Percentiles rank a stretch among this genome's conserved stretches.
Evolutionary conservation across 228 moss, liverwort and hornwort genomes (phyloP).

Genomic region (Sphagnum fallax): DNA sequence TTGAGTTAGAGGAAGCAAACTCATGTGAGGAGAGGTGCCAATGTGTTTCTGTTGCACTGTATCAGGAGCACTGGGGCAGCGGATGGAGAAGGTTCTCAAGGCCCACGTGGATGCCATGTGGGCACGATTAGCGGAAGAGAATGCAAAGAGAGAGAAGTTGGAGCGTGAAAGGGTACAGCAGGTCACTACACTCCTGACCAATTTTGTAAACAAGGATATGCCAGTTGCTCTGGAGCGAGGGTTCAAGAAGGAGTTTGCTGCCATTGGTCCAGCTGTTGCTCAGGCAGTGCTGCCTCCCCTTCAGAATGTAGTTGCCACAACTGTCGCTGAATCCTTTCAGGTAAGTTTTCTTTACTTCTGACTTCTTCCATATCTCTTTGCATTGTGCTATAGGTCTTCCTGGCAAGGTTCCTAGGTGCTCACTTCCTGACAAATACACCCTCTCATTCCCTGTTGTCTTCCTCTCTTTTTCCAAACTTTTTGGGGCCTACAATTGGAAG

Average conservation of each 20-base stretch:
- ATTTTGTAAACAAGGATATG: constrained; percentile 67
- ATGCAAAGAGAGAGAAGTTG: constrained; percentile 69
- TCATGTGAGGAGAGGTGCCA: no score
- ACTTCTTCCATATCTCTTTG: not conserved
- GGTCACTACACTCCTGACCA: constrained; percentile 49
- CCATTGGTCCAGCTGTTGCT: constrained; percentile 55
- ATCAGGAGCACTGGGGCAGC: constrained; percentile 50
- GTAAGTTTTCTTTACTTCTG: constrained; percentile 16
- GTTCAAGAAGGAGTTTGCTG: constrained; percentile 76
- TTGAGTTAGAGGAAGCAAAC: no score
- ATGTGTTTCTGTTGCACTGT: not conserved
- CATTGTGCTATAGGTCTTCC: not conserved
- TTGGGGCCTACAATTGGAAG: not conserved
- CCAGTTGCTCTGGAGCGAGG: constrained; percentile 65
- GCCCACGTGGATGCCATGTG: constrained; percentile 77
- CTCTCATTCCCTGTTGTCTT: not conserved
- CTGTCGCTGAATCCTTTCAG: constrained; percentile 68
- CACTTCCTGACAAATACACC: not conserved
- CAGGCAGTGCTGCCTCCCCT: constrained; percentile 58
- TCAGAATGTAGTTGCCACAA: constrained; percentile 59
- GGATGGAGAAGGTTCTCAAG: constrained; percentile 80
- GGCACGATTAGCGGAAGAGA: constrained; percentile 86
- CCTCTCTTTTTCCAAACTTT: not conserved
- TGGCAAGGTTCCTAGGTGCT: not conserved
- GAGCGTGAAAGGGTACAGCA: constrained; percentile 75